These are phyloP conservation scores for Xerocomellus chrysenteron DNA, from an alignment of 768 basidiomycete species.

Conservation along the genomic window DNA sequence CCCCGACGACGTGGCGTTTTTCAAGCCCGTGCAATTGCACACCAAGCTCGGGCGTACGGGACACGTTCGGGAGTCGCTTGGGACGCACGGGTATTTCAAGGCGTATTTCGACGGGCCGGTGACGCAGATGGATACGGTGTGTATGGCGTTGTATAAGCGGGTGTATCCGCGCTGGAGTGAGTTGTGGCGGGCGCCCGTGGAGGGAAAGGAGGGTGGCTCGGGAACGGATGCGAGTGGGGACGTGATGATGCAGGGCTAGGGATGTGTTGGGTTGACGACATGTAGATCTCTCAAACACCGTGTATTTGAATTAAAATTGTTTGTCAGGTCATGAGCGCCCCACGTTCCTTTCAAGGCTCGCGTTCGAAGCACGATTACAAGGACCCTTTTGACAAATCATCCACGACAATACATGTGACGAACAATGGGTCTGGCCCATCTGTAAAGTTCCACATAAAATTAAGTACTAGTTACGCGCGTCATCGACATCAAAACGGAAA, in stretches of 20 bases:
- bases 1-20: slow-evolving; percentile 88
- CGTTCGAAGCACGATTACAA: not conserved
- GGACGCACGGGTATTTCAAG: slow-evolving; percentile 98
- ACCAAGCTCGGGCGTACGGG: slow-evolving; percentile 90
- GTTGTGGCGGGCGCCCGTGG: slow-evolving; percentile 40
- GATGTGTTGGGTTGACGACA: not conserved
- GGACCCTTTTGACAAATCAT: not conserved
- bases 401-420: not conserved
- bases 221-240: slow-evolving; percentile 13
- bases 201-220: not conserved
- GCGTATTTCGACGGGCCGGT: slow-evolving; percentile 92
- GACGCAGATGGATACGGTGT: slow-evolving; percentile 95
- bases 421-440: not conserved
- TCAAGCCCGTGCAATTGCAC: slow-evolving; percentile 88
- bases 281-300: not conserved
- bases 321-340: too few relatives aligned
- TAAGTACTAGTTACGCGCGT: not conserved
- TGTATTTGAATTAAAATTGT: not conserved
- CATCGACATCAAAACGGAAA: not conserved
- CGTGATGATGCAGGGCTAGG: slow-evolving; percentile 26
- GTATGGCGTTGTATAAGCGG: slow-evolving; percentile 93
- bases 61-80: slow-evolving; percentile 88
- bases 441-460: not conserved
- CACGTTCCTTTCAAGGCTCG: not conserved
- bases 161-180: slow-evolving; percentile 87